phyloP scores from a whole-genome alignment of 495 filamentous ascomycete species.

The Recurvomyces mirabilis region DNA sequence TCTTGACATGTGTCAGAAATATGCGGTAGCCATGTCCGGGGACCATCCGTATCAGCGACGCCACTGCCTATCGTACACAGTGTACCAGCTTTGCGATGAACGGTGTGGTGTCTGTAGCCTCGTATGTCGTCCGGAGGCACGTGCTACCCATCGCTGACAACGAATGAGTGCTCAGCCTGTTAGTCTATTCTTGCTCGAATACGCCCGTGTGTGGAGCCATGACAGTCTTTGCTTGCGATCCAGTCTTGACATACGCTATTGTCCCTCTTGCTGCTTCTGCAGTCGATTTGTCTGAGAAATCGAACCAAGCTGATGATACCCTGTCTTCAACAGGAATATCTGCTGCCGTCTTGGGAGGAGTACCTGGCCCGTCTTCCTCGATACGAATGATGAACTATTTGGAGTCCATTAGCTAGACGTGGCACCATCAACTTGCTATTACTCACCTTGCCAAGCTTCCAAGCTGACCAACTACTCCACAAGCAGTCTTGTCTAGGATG shows the following conservation, averaged over 20 bases:
- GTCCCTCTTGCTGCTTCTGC: conserved; percentile 2
- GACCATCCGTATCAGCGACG: too few relatives aligned
- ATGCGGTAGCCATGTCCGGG: too few relatives aligned
- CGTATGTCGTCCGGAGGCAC: too few relatives aligned
- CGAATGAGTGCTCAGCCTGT: too few relatives aligned
- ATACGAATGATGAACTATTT: conserved; percentile 7
- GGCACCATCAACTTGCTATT: too few relatives aligned
- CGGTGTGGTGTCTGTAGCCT: too few relatives aligned
- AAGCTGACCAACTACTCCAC: conserved; percentile 13
- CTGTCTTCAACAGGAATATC: conserved; percentile 9
- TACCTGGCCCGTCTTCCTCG: conserved; percentile 7
- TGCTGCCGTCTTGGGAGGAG: not conserved
- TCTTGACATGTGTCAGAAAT: too few relatives aligned
- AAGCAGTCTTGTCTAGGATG: conserved; percentile 14
- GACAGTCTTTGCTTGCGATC: not conserved
- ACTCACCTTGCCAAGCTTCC: conserved; percentile 17
- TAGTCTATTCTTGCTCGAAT: too few relatives aligned
- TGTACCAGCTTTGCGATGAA: too few relatives aligned
- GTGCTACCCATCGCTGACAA: too few relatives aligned
- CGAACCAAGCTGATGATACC: conserved; percentile 6
- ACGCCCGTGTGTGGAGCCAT: conserved; percentile 8
- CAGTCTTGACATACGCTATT: conserved; percentile 2
- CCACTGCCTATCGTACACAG: too few relatives aligned
- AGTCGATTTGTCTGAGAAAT: conserved; percentile 14
- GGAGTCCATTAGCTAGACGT: too few relatives aligned